Percentiles rank a stretch among this genome's conserved stretches.
These are phyloP conservation scores for Anacardium occidentale DNA, from an alignment of 345 rosid species.

Conservation along the genomic window DNA sequence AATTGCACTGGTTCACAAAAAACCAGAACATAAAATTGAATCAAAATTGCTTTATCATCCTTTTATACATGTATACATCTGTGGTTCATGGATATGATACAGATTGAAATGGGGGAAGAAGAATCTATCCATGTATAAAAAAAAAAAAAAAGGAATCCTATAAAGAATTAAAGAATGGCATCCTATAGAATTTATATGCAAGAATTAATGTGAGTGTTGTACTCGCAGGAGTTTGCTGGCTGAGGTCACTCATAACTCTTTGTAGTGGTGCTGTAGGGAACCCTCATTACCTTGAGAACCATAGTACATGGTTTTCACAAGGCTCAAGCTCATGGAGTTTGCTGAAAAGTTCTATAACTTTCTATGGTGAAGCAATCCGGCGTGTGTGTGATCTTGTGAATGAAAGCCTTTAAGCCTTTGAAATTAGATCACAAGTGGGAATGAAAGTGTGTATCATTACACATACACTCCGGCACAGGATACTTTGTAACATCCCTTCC, in stretches of 20 bases:
- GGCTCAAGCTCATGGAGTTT: constrained; percentile 24
- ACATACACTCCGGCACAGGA: constrained; percentile 89
- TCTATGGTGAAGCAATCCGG: background rate
- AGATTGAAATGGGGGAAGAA: constrained; percentile 1
- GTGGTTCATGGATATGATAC: background rate
- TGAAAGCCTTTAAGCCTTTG: background rate
- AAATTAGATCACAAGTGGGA: background rate
- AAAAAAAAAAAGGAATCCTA: background rate
- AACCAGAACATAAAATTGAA: too few species aligned
- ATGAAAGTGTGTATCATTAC: constrained; percentile 37
- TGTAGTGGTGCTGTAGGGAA: constrained; percentile 11
- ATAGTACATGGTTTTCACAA: background rate
- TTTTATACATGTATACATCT: background rate
- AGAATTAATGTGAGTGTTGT: background rate
- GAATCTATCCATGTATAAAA: constrained; percentile 8
- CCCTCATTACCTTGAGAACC: constrained; percentile 22
- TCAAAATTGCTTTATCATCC: background rate
- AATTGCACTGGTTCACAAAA: too few species aligned
- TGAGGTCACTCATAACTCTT: background rate
- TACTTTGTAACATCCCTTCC: constrained; percentile 88
- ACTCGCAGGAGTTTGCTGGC: constrained; percentile 6
- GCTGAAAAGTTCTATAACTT: constrained; percentile 1
- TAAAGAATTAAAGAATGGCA: constrained; percentile 31
- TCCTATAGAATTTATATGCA: constrained; percentile 16
- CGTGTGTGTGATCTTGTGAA: background rate